These are phyloP conservation scores for Platanthera zijinensis DNA, from an alignment of 106 monocot species.

Conservation along the genomic window DNA sequence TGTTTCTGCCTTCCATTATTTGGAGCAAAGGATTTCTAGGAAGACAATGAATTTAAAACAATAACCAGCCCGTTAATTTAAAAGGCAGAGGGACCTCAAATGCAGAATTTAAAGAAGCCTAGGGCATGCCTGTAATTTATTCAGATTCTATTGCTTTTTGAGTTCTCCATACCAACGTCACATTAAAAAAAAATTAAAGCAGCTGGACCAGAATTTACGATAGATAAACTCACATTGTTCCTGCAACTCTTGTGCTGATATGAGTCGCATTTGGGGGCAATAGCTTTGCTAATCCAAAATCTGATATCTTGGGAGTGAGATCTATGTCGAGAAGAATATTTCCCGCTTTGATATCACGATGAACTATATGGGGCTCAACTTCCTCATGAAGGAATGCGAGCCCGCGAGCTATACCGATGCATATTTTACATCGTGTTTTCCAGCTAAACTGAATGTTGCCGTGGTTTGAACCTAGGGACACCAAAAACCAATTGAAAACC, in stretches of 20 bases:
- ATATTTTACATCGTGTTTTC: constrained; percentile 46
- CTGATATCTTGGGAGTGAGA: constrained; percentile 64
- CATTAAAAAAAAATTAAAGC: neutral
- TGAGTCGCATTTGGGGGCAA: constrained; percentile 60
- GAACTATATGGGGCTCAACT: constrained; percentile 49
- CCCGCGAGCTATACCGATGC: constrained; percentile 59
- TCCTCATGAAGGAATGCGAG: constrained; percentile 74
- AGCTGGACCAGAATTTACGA: neutral
- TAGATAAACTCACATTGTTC: constrained; percentile 47
- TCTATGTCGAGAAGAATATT: constrained; percentile 71
- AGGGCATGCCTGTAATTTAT: too few relatives aligned
- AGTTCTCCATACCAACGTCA: neutral
- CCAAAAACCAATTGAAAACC: neutral
- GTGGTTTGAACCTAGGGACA: constrained; percentile 29
- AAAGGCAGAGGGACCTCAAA: too few relatives aligned
- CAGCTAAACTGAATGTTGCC: constrained; percentile 54
- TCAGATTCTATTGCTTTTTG: neutral
- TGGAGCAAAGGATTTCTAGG: too few relatives aligned
- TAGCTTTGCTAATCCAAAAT: constrained; percentile 73
- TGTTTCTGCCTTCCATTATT: too few relatives aligned
- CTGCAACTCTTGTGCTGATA: constrained; percentile 72
- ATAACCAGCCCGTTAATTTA: too few relatives aligned
- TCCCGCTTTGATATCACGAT: constrained; percentile 72
- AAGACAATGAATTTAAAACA: too few relatives aligned
- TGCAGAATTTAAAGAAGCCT: too few relatives aligned